Conservation (phyloP, 495 filamentous ascomycete species). For the Margaritispora aquatica region DNA sequence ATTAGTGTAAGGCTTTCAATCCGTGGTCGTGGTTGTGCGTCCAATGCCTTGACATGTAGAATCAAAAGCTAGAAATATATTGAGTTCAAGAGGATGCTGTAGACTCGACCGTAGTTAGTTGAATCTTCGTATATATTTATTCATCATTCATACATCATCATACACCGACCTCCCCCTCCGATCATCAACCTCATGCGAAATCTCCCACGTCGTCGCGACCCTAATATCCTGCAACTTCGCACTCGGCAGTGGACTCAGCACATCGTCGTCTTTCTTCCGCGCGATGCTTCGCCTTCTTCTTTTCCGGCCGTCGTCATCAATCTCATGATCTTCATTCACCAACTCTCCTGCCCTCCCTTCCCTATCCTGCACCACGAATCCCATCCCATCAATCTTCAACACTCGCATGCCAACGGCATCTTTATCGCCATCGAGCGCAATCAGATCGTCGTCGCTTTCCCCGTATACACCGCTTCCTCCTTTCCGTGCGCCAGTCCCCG, state of each 20-base stretch:
- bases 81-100: no score
- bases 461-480: no score
- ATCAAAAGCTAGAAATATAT: no score
- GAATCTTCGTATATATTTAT: no score
- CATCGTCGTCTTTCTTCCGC: neutral
- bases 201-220: slow-evolving; percentile 17
- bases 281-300: neutral
- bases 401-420: neutral
- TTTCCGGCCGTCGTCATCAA: no score
- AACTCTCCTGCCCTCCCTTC: no score
- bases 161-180: neutral
- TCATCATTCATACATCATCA: neutral
- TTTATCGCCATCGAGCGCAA: slow-evolving; percentile 23
- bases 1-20: no score
- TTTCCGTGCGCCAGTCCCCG: slow-evolving; percentile 25
- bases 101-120: no score
- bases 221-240: slow-evolving; percentile 15
- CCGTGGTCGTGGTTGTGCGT: no score
- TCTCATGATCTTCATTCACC: no score
- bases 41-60: no score
- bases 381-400: slow-evolving; percentile 3
- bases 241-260: neutral
- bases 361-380: neutral
- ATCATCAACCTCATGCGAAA: neutral
- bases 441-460: slow-evolving; percentile 77